A percentile compares a stretch with the other conserved stretches of the same genome.
Conservation (phyloP, 768 basidiomycete species). For the Suillus subluteus region DNA sequence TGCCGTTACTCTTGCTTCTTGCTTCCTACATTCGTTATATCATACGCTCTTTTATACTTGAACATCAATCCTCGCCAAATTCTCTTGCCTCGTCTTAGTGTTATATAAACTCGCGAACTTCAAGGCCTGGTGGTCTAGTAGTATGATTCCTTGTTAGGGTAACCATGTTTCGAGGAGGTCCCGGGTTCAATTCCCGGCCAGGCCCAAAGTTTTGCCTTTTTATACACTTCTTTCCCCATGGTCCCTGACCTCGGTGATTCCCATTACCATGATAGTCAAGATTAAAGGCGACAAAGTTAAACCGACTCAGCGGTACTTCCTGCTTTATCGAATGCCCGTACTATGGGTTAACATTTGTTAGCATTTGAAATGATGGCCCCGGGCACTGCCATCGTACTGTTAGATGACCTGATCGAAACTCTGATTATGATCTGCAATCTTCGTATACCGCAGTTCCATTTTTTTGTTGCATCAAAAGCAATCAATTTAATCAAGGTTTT, state of each 20-base stretch:
- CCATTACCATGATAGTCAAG: background rate
- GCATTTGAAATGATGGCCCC: background rate
- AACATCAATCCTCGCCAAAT: too few species aligned
- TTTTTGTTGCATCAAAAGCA: background rate
- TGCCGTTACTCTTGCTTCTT: conserved; percentile 7
- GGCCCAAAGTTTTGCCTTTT: conserved; percentile 42
- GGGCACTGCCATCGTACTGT: background rate
- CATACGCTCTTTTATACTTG: background rate
- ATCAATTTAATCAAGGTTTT: background rate
- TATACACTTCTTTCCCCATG: background rate
- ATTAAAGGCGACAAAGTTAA: background rate
- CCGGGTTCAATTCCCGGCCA: conserved; percentile 82
- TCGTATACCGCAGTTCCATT: background rate
- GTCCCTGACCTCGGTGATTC: too few species aligned
- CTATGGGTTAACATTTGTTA: background rate
- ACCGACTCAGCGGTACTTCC: background rate
- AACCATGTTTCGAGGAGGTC: conserved; percentile 61
- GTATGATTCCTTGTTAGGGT: conserved; percentile 47
- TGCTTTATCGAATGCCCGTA: background rate
- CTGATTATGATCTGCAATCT: background rate
- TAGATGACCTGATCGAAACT: background rate
- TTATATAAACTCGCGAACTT: background rate
- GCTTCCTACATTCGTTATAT: background rate
- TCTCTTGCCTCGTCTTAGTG: background rate
- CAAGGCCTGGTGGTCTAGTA: conserved; percentile 44